phyloP scores from a whole-genome alignment of 129 eudicot genomes.

The Flaveria bidentis region DNA sequence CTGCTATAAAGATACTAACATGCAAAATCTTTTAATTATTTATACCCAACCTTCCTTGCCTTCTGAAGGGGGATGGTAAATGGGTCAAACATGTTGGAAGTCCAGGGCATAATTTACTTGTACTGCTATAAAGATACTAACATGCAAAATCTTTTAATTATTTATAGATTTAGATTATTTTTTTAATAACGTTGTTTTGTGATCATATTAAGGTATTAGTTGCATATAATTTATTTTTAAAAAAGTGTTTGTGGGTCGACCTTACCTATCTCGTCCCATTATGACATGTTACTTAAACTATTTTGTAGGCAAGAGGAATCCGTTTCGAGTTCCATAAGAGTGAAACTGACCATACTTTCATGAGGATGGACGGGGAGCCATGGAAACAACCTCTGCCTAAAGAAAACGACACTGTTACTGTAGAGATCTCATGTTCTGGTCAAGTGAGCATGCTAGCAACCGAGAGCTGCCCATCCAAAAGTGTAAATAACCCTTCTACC shows the following conservation, averaged over 20 bases:
- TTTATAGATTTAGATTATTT: neutral
- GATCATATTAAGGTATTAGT: too few species aligned
- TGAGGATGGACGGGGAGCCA: conserved; percentile 86
- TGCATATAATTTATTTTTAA: too few species aligned
- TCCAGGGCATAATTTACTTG: neutral
- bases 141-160: neutral
- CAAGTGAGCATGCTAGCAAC: conserved; percentile 64
- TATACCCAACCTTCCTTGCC: too few species aligned
- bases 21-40: too few species aligned
- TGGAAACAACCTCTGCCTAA: conserved; percentile 80
- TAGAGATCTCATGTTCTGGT: conserved; percentile 64
- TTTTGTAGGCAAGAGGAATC: conserved; percentile 50
- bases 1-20: too few species aligned
- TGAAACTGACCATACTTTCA: conserved; percentile 60
- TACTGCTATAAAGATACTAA: neutral
- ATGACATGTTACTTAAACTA: neutral
- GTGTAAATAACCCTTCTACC: conserved; percentile 49
- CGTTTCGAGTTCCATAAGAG: conserved; percentile 68
- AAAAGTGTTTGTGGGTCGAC: neutral
- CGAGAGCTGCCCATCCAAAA: conserved; percentile 43
- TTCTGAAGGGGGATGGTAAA: neutral
- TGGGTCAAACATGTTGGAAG: neutral
- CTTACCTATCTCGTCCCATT: neutral
- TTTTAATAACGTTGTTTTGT: neutral
- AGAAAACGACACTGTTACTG: conserved; percentile 55